Conservation (phyloP, 257 asterid genomes). For the Rehmannia glutinosa region DNA sequence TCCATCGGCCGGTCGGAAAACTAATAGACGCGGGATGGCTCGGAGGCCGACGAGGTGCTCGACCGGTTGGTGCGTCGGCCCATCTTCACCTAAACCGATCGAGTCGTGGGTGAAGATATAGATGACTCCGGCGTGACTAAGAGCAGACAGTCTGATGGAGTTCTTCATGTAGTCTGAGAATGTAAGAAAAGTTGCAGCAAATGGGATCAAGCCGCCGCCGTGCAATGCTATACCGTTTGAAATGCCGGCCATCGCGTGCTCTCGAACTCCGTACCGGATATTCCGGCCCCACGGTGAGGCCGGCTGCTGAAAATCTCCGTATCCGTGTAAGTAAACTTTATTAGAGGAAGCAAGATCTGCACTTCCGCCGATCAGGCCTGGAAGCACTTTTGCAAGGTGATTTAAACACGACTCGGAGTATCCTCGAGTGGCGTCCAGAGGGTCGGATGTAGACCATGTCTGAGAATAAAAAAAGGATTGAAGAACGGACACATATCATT, state of each 20-base stretch:
- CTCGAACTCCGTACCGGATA: constrained; percentile 52
- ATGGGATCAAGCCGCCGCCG: constrained; percentile 50
- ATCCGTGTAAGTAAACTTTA: constrained; percentile 32
- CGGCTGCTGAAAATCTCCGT: constrained; percentile 34
- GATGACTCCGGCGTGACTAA: constrained; percentile 49
- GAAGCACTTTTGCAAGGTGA: constrained; percentile 45
- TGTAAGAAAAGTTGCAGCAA: constrained; percentile 45
- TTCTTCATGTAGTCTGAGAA: constrained; percentile 62
- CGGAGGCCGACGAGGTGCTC: constrained; percentile 56
- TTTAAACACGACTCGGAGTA: constrained; percentile 48
- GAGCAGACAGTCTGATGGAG: constrained; percentile 44
- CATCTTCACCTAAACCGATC: constrained; percentile 53
- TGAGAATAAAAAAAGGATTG: constrained; percentile 9
- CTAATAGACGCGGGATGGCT: constrained; percentile 44
- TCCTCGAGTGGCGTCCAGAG: constrained; percentile 53
- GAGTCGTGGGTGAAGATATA: constrained; percentile 57
- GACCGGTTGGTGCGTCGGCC: constrained; percentile 60
- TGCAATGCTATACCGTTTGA: constrained; percentile 54
- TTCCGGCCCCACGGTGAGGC: constrained; percentile 41
- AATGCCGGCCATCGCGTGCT: constrained; percentile 58
- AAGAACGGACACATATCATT: background rate
- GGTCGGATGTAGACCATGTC: constrained; percentile 42
- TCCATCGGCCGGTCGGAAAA: constrained; percentile 56
- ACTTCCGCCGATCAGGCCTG: constrained; percentile 60
- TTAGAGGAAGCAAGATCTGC: constrained; percentile 60